Evolutionary conservation across 805 yeast species (phyloP).

Genomic region (Lipomyces anomalus): DNA sequence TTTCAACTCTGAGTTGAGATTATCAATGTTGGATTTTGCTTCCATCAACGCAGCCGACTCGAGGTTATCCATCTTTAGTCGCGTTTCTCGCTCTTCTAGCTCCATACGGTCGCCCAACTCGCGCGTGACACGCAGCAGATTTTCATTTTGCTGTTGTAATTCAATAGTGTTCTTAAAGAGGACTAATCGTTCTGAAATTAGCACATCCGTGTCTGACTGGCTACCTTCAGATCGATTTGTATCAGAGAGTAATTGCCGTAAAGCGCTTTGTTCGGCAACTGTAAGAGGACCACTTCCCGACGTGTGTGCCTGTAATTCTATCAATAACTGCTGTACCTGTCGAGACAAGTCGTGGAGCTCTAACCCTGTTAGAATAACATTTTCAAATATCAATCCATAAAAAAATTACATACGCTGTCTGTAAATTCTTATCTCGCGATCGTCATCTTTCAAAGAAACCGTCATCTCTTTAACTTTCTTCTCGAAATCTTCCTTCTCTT

Average conservation of each 20-base stretch:
- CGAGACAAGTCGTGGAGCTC: slow-evolving; percentile 64
- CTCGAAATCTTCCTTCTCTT: slow-evolving; percentile 36
- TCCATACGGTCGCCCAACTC: slow-evolving; percentile 69
- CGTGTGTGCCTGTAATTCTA: slow-evolving; percentile 51
- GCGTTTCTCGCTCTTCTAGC: slow-evolving; percentile 42
- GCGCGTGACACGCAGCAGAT: slow-evolving; percentile 62
- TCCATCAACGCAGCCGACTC: slow-evolving; percentile 33
- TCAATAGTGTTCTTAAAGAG: slow-evolving; percentile 63
- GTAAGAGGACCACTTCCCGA: slow-evolving; percentile 58
- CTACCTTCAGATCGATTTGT: slow-evolving; percentile 28
- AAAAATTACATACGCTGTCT: slow-evolving; percentile 13
- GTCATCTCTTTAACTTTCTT: slow-evolving; percentile 32
- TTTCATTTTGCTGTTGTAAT: slow-evolving; percentile 67
- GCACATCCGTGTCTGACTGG: slow-evolving; percentile 60
- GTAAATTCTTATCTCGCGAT: slow-evolving; percentile 29
- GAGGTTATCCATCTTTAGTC: slow-evolving; percentile 24
- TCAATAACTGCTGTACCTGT: slow-evolving; percentile 70
- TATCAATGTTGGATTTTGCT: slow-evolving; percentile 33
- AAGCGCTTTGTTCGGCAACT: slow-evolving; percentile 55
- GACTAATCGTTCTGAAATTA: slow-evolving; percentile 70
- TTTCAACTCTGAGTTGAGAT: slow-evolving; percentile 35
- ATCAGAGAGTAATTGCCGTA: slow-evolving; percentile 36
- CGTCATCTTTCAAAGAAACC: slow-evolving; percentile 34
- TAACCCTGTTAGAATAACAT: slow-evolving; percentile 34
- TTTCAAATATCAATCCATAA: no score